A percentile compares a stretch with the other conserved stretches of the same genome.
Evolutionary conservation across 2,329 filamentous ascomycete species (phyloP).

Genomic region (Grosmannia clavigera): DNA sequence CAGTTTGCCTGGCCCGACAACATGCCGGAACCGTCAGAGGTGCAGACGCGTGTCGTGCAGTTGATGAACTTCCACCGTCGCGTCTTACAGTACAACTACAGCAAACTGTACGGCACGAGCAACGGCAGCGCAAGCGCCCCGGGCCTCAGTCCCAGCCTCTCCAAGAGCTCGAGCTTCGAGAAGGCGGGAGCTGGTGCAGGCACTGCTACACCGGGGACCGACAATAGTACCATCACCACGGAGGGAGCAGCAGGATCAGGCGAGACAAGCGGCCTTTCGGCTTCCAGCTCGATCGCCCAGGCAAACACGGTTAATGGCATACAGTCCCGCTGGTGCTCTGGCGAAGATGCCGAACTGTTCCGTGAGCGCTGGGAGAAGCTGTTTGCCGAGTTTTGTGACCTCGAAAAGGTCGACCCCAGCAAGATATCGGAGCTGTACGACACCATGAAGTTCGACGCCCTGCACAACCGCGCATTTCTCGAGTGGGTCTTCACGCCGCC

Average conservation of each 20-base stretch:
- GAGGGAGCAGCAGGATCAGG: slow-evolving; percentile 13
- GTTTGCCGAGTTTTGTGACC: slow-evolving; percentile 90
- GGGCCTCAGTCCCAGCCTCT: neutral
- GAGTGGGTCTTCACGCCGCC: slow-evolving; percentile 96
- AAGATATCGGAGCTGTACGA: slow-evolving; percentile 98
- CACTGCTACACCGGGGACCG: neutral
- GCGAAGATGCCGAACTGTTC: slow-evolving; percentile 89
- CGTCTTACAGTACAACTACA: slow-evolving; percentile 92
- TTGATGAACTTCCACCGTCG: slow-evolving; percentile 95
- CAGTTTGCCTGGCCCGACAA: slow-evolving; percentile 98
- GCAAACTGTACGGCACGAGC: slow-evolving; percentile 51
- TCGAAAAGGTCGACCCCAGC: slow-evolving; percentile 95
- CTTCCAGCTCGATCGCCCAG: slow-evolving; percentile 31
- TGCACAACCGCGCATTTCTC: slow-evolving; percentile 91
- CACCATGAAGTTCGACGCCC: slow-evolving; percentile 97
- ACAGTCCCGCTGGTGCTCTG: slow-evolving; percentile 89
- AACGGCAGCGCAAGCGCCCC: neutral
- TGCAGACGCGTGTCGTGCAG: slow-evolving; percentile 83
- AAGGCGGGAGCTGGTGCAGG: neutral
- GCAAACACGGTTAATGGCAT: slow-evolving; percentile 55
- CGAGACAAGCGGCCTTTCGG: slow-evolving; percentile 29
- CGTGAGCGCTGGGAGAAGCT: slow-evolving; percentile 97
- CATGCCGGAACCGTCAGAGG: slow-evolving; percentile 86
- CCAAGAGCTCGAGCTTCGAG: slow-evolving; percentile 5
- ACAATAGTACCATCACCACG: neutral